phyloP scores from a whole-genome alignment of 139 green algal genomes.

The Tetradesmus obliquus region DNA sequence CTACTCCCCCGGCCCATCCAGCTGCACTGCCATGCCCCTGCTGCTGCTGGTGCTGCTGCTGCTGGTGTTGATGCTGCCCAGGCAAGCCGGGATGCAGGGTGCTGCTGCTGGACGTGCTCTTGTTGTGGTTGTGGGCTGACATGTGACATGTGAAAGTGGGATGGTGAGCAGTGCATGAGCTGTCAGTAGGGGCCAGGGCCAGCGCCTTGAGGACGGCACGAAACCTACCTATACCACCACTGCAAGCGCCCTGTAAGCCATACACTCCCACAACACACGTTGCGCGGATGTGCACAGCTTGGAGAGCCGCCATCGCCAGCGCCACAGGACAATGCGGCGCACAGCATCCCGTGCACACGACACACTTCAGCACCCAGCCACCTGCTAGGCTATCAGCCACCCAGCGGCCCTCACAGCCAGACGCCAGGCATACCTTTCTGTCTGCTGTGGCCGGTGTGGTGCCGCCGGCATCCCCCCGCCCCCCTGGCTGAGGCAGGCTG shows the following conservation, averaged over 20 bases:
- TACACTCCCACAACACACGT: neutral
- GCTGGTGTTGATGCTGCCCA: slow-evolving; percentile 14
- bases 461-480: no score
- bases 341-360: no score
- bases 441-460: neutral
- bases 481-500: neutral
- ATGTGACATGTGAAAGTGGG: neutral
- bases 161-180: neutral
- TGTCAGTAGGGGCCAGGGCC: neutral
- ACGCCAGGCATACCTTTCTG: neutral
- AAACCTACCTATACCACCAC: neutral
- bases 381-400: neutral
- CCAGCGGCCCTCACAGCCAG: neutral
- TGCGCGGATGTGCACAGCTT: neutral
- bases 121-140: neutral
- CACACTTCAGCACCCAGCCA: neutral
- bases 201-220: neutral
- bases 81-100: slow-evolving; percentile 22
- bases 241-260: neutral
- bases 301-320: no score
- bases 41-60: neutral
- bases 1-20: neutral
- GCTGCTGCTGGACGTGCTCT: neutral
- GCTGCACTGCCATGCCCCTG: neutral
- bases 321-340: no score